Base-by-base conservation (phyloP, 352 stramenopile species). In the Blastocystis sp. region DNA sequence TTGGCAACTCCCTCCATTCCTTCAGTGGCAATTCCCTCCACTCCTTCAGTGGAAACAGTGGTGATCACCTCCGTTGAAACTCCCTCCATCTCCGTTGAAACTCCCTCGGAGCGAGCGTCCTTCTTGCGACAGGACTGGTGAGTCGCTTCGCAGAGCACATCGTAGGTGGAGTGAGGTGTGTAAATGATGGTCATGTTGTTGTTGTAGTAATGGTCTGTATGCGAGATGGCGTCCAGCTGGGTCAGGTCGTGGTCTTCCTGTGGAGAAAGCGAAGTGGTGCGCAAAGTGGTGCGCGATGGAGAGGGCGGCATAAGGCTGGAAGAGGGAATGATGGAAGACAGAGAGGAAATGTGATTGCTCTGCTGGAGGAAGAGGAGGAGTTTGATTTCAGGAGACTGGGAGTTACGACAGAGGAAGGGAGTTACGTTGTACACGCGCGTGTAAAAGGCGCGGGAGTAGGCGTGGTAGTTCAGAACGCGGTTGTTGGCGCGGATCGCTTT, bases 181-280 rank as follows among this genome's bases (percentile, higher is more conserved):
- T 84, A 84, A 28, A 84, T 84, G 34, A 84, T 67, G 7, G 53
- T 69, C 21, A 59, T 17, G 28, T 69, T 84, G 28, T 84, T 38
- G 74, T 84, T 84, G 53, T 84, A 84, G 61, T 84, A 84, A 52
- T 84, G 56, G 66, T 84, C 9, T 7, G 14, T 52, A 40, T 84
- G 74, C 2, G 53, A 69, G 1, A 84, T 53, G 0, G 74, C 56
- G 45, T 84, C 74, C 10, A 70, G 45, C 40, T 52, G 17, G 34
- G 74, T n/a, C 41, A 84, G 43, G 45, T 84, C 74, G 21, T 21
- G 17, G 4, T 41, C 21, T 11, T 41, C 53, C 2, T 84, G 53
- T 17, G 17, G 19, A 28, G 28, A 4, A 43, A 48, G 17, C 28
- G 64, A 45, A 11, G 40, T 23, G 11, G 23, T 43, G 40, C 34